Evolutionary conservation across 257 asterid species (phyloP).

Genomic region (Penstemon newberryi): DNA sequence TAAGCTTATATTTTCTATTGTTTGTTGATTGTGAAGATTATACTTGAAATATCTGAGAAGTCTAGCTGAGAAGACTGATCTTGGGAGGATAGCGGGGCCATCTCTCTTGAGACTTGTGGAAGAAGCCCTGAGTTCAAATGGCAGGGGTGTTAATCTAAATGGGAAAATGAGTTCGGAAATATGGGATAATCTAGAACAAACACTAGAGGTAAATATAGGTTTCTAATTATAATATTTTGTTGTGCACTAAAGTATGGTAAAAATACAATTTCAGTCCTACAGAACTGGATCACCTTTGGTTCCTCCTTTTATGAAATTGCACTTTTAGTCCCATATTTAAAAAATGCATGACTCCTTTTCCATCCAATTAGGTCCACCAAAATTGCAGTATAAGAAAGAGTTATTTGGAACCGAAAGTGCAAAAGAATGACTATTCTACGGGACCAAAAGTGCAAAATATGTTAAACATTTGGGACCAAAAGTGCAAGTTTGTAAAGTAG

Average conservation of each 20-base stretch:
- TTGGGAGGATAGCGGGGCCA: slow-evolving; percentile 87
- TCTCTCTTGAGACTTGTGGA: slow-evolving; percentile 82
- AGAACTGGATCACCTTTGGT: no score
- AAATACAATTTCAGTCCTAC: no score
- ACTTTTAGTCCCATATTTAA: no score
- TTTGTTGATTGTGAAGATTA: slow-evolving; percentile 48
- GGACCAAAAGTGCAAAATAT: no score
- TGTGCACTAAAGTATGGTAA: background rate
- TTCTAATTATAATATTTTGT: slow-evolving; percentile 17
- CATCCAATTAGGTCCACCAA: no score
- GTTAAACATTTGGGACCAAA: no score
- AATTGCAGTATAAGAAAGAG: no score
- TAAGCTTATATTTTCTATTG: slow-evolving; percentile 11
- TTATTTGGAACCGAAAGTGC: no score
- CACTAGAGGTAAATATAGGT: slow-evolving; percentile 53
- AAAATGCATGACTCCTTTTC: no score
- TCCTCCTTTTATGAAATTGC: no score
- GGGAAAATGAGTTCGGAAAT: slow-evolving; percentile 75
- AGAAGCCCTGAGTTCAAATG: slow-evolving; percentile 64
- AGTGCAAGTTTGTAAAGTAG: no score
- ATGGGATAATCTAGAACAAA: slow-evolving; percentile 69
- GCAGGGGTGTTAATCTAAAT: slow-evolving; percentile 46
- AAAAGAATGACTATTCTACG: no score
- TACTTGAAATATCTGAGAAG: slow-evolving; percentile 75
- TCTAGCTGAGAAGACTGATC: slow-evolving; percentile 87